Evolutionary conservation across 345 rosid species (phyloP).

Genomic region (Camelina laxa): DNA sequence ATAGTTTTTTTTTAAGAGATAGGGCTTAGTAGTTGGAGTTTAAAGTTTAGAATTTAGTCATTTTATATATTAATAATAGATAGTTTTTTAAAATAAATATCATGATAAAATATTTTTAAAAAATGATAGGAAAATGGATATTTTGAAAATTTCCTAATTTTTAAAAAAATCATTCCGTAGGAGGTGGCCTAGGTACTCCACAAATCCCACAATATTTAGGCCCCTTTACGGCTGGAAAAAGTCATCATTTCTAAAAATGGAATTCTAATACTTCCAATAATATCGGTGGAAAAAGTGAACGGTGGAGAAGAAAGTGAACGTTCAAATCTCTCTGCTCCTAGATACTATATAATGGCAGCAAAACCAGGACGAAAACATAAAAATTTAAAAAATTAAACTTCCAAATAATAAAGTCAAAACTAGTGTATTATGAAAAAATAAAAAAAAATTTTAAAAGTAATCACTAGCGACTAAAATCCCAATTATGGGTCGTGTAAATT

Average conservation of each 20-base stretch:
- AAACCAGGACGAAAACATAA: slow-evolving; percentile 21
- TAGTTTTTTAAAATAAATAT: too few species aligned
- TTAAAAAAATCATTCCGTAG: too few species aligned
- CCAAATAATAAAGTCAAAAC: background rate
- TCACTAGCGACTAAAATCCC: slow-evolving; percentile 14
- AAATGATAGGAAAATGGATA: too few species aligned
- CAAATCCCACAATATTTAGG: slow-evolving; percentile 8
- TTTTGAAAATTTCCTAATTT: too few species aligned
- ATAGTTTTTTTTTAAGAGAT: too few species aligned
- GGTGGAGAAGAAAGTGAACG: slow-evolving; percentile 21
- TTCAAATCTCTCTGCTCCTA: slow-evolving; percentile 2
- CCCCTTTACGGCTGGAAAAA: background rate
- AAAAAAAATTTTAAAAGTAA: slow-evolving; percentile 6
- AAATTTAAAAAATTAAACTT: background rate
- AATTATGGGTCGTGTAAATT: slow-evolving; percentile 31
- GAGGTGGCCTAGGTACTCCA: background rate
- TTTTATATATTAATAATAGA: too few species aligned
- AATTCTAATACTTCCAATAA: background rate
- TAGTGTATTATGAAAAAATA: slow-evolving; percentile 22
- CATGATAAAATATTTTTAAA: too few species aligned
- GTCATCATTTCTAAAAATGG: slow-evolving; percentile 13
- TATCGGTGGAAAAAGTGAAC: background rate
- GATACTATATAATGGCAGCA: slow-evolving; percentile 30
- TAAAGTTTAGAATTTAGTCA: too few species aligned
- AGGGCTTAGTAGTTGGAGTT: too few species aligned